Evolutionary conservation across 805 yeast species (phyloP).

Genomic region (Ascoidea rubescens): DNA sequence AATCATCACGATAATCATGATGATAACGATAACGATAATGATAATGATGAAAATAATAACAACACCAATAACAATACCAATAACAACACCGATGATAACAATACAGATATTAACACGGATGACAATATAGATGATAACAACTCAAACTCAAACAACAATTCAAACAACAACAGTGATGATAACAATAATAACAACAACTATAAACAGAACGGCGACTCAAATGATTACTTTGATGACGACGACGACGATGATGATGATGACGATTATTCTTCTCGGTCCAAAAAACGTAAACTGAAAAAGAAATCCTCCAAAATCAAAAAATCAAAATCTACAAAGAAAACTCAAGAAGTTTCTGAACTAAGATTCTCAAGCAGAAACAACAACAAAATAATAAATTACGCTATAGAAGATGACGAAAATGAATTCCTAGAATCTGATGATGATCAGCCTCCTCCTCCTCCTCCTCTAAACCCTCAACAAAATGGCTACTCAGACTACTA

Average conservation of each 20-base stretch:
- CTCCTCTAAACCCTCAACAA: not conserved
- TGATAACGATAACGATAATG: constrained; percentile 16
- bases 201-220: not conserved
- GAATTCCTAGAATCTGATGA: constrained; percentile 20
- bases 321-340: constrained; percentile 10
- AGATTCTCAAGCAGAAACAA: constrained; percentile 71
- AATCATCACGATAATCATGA: constrained; percentile 20
- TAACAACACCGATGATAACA: constrained; percentile 11
- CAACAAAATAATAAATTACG: constrained; percentile 55
- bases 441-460: constrained; percentile 7
- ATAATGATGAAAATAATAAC: constrained; percentile 10
- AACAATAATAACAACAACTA: constrained; percentile 16
- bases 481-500: constrained; percentile 17
- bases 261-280: constrained; percentile 19
- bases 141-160: constrained; percentile 12
- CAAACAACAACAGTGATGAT: constrained; percentile 16
- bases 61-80: constrained; percentile 6
- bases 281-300: constrained; percentile 13
- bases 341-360: constrained; percentile 29
- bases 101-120: constrained; percentile 15
- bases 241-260: constrained; percentile 25
- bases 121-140: constrained; percentile 16
- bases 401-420: constrained; percentile 46
- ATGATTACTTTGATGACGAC: constrained; percentile 18
- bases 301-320: constrained; percentile 12